Conservation (phyloP, 345 rosid species). For the Brassica incana region DNA sequence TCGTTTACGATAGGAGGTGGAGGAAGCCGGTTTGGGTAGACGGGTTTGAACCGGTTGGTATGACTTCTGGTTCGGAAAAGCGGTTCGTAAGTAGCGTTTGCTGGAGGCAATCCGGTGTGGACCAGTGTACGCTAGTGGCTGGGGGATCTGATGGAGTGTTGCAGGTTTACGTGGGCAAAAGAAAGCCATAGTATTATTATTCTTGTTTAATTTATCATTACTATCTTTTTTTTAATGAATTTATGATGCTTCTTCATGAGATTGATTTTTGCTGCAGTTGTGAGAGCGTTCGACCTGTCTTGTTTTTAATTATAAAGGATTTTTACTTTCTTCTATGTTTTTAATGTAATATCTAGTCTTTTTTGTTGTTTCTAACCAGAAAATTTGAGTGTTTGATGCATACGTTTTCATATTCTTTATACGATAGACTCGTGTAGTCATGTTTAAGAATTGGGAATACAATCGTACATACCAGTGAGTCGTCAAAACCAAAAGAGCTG, state of each 20-base stretch:
- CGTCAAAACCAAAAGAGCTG: not conserved
- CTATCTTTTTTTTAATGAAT: not conserved
- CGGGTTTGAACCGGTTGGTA: conserved; percentile 50
- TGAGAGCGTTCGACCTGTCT: conserved; percentile 10
- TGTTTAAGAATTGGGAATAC: not conserved
- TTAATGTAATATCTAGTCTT: not conserved
- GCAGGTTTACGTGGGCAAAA: conserved; percentile 64
- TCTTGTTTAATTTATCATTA: conserved; percentile 15
- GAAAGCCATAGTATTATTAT: conserved; percentile 41
- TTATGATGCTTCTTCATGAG: conserved; percentile 13
- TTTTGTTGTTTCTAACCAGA: not conserved
- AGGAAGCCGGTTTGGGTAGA: conserved; percentile 75
- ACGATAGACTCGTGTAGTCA: not conserved
- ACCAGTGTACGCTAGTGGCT: conserved; percentile 65
- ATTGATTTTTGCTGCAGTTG: conserved; percentile 30
- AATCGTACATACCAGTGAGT: not conserved
- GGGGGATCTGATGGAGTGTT: conserved; percentile 87
- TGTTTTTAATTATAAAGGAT: not conserved
- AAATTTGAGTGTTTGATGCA: not conserved
- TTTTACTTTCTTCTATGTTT: not conserved
- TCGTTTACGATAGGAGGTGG: conserved; percentile 85
- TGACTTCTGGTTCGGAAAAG: conserved; percentile 16
- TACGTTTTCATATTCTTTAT: not conserved
- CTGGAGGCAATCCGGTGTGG: conserved; percentile 74
- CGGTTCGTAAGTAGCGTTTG: conserved; percentile 82